Percentiles rank a stretch among this genome's conserved stretches.
Evolutionary conservation across 1,139 yeast species (phyloP).

Genomic region (Petasospora fabianii): DNA sequence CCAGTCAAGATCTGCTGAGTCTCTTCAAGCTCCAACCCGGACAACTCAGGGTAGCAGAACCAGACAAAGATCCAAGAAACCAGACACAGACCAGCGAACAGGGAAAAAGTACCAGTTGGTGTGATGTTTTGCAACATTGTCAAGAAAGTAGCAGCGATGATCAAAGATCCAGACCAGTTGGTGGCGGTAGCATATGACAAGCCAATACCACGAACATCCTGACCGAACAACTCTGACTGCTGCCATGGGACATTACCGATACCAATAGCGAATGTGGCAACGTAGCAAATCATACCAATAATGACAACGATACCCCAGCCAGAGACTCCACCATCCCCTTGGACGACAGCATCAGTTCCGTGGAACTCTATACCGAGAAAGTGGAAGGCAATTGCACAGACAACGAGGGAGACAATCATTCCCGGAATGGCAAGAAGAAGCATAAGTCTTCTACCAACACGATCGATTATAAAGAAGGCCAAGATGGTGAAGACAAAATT

Average conservation of each 20-base stretch:
- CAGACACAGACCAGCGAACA: constrained; percentile 77
- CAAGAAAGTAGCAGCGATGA: constrained; percentile 83
- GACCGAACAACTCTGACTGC: constrained; percentile 90
- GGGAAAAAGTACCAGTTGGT: constrained; percentile 88
- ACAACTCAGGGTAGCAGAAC: constrained; percentile 71
- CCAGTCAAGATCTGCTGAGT: constrained; percentile 34
- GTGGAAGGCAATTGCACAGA: constrained; percentile 90
- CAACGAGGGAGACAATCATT: constrained; percentile 65
- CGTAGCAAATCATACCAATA: constrained; percentile 77
- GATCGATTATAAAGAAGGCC: constrained; percentile 79
- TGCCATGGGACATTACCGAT: constrained; percentile 98
- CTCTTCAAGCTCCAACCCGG: constrained; percentile 85
- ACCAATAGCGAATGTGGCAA: constrained; percentile 86
- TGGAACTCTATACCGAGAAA: constrained; percentile 58
- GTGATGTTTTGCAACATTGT: constrained; percentile 91
- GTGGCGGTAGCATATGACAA: constrained; percentile 88
- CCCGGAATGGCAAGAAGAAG: constrained; percentile 71
- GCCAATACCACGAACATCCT: constrained; percentile 86
- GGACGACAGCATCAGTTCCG: constrained; percentile 42
- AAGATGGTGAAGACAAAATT: constrained; percentile 79
- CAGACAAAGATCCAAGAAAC: constrained; percentile 59
- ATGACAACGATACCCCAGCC: constrained; percentile 89
- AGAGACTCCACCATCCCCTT: constrained; percentile 38
- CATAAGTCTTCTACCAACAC: constrained; percentile 78
- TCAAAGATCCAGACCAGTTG: constrained; percentile 91